phyloP scores from a whole-genome alignment of 1,284 basidiomycete genomes.

The Cryptococcus sp. region DNA sequence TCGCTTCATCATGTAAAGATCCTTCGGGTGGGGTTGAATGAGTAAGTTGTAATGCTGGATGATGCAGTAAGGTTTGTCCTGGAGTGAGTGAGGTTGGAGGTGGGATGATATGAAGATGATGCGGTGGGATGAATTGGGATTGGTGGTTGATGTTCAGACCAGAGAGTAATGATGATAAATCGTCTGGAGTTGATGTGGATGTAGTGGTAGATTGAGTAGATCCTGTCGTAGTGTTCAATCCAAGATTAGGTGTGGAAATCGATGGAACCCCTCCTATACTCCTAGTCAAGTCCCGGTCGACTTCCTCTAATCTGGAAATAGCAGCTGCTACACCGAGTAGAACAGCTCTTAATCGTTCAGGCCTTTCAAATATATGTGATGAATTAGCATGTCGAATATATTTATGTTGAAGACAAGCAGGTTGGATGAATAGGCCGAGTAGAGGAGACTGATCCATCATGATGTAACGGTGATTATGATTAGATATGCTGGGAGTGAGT shows the following conservation, averaged over 20 bases:
- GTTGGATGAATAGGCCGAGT: conserved; percentile 47
- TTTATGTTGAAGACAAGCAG: conserved; percentile 55
- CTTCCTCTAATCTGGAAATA: conserved; percentile 63
- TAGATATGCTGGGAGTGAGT: too few species aligned
- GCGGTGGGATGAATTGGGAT: conserved; percentile 10
- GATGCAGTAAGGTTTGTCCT: conserved; percentile 35
- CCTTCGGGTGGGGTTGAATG: conserved; percentile 38
- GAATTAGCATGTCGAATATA: conserved; percentile 71
- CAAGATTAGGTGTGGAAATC: background rate
- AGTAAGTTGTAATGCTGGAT: conserved; percentile 40
- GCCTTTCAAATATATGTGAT: conserved; percentile 76
- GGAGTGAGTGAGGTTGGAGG: conserved; percentile 23
- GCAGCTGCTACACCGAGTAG: conserved; percentile 73
- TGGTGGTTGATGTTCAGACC: conserved; percentile 21
- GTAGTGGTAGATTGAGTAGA: background rate
- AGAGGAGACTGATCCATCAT: too few species aligned
- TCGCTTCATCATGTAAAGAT: conserved; percentile 25
- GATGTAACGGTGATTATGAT: too few species aligned
- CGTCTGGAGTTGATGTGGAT: conserved; percentile 10
- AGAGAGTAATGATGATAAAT: conserved; percentile 31
- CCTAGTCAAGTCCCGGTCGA: conserved; percentile 1
- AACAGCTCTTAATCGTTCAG: conserved; percentile 78
- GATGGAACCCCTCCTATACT: too few species aligned
- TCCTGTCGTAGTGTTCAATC: background rate
- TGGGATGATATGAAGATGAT: conserved; percentile 23